Evolutionary conservation across 257 asterid genomes (phyloP), one percentile per base, ranked within the genome.

Genomic region (Verbascum thapsus): DNA sequence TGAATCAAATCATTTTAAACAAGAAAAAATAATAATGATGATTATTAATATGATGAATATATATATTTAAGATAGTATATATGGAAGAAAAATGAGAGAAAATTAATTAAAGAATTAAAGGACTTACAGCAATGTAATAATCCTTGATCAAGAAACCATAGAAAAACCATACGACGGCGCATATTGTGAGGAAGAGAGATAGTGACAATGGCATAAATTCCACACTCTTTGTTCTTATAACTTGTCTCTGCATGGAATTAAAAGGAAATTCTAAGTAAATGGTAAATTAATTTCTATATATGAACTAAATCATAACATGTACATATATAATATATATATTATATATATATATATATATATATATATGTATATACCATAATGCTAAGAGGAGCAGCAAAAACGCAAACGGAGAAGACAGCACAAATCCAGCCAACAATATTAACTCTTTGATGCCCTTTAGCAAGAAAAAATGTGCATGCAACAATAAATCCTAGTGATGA

Each of bases 121-220:
- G 7, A 76, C 98, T 82, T 61, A 91, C 98, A 4, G 96, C 95
- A 4, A 91, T 72, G 70, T 72, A 91, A 69, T 59, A 86, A 69
- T 91, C 98, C 7, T 52, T 58, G 52, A 84, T 82, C 43, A 86
- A 53, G 15, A 82, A 63, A 12, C 98, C 98, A 22, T 88, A 91
- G 69, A 81, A 79, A 71, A 91, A 85, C 96, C 96, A 88, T 47
- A 86, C 79, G n/a, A 86, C 69, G 0, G 95, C 89, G 19, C 94
- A 82, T 0, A 86, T 17, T 1, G 98, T 86, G 69, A 91, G 96
- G 83, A 76, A 86, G 66, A 86, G 53, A 0, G 98, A 88, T 7
- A 91, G 82, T 0, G 78, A 37, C 20, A 88, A 70, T 5, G 98
- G 98, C 98, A 91, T 82, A 69, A 70, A 91, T 58, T 88, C 95